phyloP scores from a whole-genome alignment of 73 alveolate genomes.

The Paramecium pentaurelia region DNA sequence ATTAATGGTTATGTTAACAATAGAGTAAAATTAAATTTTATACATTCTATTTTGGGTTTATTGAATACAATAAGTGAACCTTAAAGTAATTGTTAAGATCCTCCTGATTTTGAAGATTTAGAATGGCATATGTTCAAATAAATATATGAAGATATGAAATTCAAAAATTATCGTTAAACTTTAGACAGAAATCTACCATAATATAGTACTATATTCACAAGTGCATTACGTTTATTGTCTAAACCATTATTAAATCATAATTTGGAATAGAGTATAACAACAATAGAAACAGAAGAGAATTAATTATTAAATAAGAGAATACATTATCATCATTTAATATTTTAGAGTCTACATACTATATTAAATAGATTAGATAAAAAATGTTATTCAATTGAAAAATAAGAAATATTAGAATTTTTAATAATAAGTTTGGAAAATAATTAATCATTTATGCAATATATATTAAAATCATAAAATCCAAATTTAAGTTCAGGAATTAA shows the following conservation, averaged over 20 bases:
- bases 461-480: neutral
- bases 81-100: neutral
- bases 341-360: slow-evolving; percentile 1
- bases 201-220: neutral
- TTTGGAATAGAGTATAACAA: neutral
- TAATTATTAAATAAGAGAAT: neutral
- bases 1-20: neutral
- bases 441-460: neutral
- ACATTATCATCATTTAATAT: neutral
- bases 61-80: neutral
- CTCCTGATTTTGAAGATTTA: neutral
- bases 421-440: neutral
- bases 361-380: neutral
- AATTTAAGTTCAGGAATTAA: neutral
- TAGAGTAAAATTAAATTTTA: neutral
- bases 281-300: neutral
- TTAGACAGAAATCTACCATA: neutral
- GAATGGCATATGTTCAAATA: neutral
- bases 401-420: neutral
- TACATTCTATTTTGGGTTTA: neutral
- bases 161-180: neutral
- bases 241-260: neutral
- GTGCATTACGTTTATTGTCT: neutral
- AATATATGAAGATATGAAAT: neutral
- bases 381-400: neutral